These are phyloP conservation scores for Naganishia randhawae DNA, from an alignment of 768 basidiomycete genomes.

Conservation along the genomic window DNA sequence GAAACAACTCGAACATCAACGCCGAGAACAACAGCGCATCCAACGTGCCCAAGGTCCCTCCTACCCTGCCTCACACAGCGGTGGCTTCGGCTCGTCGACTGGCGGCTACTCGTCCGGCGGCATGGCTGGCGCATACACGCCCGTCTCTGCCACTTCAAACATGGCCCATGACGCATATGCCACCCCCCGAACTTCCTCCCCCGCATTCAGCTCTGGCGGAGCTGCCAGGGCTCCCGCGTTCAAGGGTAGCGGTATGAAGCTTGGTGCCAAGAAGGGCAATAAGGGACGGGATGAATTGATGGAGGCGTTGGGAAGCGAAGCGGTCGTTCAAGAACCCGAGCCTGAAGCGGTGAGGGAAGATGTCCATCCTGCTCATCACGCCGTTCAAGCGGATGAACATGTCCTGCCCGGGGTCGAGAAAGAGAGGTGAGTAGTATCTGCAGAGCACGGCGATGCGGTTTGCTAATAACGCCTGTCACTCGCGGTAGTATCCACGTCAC, in stretches of 20 bases:
- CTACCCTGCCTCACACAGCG: background rate
- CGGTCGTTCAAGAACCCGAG: slow-evolving; percentile 31
- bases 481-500: slow-evolving; percentile 70
- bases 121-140: slow-evolving; percentile 62
- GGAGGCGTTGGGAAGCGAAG: slow-evolving; percentile 78
- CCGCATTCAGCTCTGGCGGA: slow-evolving; percentile 26
- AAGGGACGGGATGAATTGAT: slow-evolving; percentile 62
- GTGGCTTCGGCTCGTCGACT: background rate
- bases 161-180: slow-evolving; percentile 40
- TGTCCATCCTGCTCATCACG: slow-evolving; percentile 1
- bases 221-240: slow-evolving; percentile 64
- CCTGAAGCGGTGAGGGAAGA: slow-evolving; percentile 24
- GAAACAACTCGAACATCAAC: slow-evolving; percentile 96
- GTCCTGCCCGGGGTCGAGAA: slow-evolving; percentile 67
- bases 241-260: slow-evolving; percentile 93
- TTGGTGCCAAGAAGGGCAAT: slow-evolving; percentile 88
- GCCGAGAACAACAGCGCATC: slow-evolving; percentile 80
- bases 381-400: slow-evolving; percentile 45
- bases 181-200: slow-evolving; percentile 32
- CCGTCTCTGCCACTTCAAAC: slow-evolving; percentile 66
- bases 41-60: slow-evolving; percentile 47
- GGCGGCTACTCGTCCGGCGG: slow-evolving; percentile 53
- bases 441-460: background rate
- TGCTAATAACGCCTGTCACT: background rate
- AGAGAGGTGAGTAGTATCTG: slow-evolving; percentile 60